A percentile compares a stretch with the other conserved stretches of the same genome.
phyloP scores from a whole-genome alignment of 768 basidiomycete genomes.

The Russula griseocarnosa region DNA sequence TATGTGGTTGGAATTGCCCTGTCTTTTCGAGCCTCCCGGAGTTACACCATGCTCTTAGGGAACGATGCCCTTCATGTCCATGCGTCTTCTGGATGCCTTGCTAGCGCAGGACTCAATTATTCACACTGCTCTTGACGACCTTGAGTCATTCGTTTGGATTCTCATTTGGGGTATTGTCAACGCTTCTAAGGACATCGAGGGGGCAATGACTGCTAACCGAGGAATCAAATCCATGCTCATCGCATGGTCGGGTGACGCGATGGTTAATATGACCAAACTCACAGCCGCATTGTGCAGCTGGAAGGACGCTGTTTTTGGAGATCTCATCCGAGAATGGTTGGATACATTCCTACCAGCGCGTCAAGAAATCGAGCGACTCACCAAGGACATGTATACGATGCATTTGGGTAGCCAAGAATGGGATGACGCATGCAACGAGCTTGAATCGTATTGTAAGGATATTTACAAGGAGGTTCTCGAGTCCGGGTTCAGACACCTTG shows the following conservation, averaged over 20 bases:
- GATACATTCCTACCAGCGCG: no score
- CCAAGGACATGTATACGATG: no score
- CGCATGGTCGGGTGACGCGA: no score
- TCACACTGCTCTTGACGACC: background rate
- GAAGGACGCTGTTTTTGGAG: no score
- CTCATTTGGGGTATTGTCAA: background rate
- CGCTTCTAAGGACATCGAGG: background rate
- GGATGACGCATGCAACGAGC: background rate
- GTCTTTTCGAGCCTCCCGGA: no score
- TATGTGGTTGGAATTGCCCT: background rate
- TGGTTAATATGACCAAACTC: no score
- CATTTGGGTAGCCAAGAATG: background rate
- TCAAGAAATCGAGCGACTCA: no score
- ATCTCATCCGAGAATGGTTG: no score
- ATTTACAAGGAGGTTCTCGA: background rate
- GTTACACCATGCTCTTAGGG: background rate
- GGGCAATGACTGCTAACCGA: background rate
- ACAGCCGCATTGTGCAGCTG: no score
- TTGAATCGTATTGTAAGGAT: background rate
- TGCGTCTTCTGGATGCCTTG: background rate
- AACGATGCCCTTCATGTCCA: background rate
- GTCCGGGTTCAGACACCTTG: background rate
- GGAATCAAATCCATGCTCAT: background rate
- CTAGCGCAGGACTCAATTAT: fast-evolving
- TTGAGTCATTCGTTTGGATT: conserved; percentile 3